Evolutionary conservation across 495 filamentous ascomycete genomes (phyloP).

Genomic region (Lindgomyces ingoldianus): DNA sequence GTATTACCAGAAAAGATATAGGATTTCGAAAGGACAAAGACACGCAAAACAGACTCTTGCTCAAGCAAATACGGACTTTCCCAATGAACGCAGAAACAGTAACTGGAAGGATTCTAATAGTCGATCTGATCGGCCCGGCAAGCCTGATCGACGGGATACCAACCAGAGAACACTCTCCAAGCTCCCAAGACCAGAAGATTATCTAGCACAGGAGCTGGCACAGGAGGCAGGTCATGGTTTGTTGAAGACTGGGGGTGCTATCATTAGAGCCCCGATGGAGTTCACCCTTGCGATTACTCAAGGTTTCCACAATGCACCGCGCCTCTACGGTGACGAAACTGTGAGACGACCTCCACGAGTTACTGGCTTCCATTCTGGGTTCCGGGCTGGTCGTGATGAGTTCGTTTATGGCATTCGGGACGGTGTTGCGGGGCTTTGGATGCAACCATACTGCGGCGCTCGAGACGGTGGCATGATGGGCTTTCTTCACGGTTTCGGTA

Average conservation of each 20-base stretch:
- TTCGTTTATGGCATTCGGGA: slow-evolving; percentile 72
- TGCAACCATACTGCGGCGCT: slow-evolving; percentile 65
- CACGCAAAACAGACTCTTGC: slow-evolving; percentile 10
- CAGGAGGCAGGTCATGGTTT: slow-evolving; percentile 43
- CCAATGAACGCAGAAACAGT: slow-evolving; percentile 9
- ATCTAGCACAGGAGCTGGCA: slow-evolving; percentile 30
- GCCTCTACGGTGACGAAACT: slow-evolving; percentile 54
- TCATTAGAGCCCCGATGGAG: slow-evolving; percentile 59
- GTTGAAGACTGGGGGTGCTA: slow-evolving; percentile 28
- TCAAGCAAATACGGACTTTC: slow-evolving; percentile 5
- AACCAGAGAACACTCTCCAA: slow-evolving; percentile 36
- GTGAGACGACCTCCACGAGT: slow-evolving; percentile 60
- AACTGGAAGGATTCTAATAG: slow-evolving; percentile 17
- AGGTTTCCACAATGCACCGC: slow-evolving; percentile 81
- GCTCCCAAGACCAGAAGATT: slow-evolving; percentile 53
- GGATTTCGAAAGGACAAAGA: slow-evolving; percentile 32
- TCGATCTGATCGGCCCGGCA: not conserved
- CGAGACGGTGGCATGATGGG: slow-evolving; percentile 62
- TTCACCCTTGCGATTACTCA: slow-evolving; percentile 72
- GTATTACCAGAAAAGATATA: slow-evolving; percentile 49
- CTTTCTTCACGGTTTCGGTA: slow-evolving; percentile 66
- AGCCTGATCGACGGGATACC: slow-evolving; percentile 4
- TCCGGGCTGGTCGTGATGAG: slow-evolving; percentile 65
- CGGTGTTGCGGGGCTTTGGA: slow-evolving; percentile 69
- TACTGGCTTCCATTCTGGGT: slow-evolving; percentile 67